These are phyloP conservation scores for Hypoxylon sp. DNA, from an alignment of 2,329 filamentous ascomycete genomes.

Conservation along the genomic window DNA sequence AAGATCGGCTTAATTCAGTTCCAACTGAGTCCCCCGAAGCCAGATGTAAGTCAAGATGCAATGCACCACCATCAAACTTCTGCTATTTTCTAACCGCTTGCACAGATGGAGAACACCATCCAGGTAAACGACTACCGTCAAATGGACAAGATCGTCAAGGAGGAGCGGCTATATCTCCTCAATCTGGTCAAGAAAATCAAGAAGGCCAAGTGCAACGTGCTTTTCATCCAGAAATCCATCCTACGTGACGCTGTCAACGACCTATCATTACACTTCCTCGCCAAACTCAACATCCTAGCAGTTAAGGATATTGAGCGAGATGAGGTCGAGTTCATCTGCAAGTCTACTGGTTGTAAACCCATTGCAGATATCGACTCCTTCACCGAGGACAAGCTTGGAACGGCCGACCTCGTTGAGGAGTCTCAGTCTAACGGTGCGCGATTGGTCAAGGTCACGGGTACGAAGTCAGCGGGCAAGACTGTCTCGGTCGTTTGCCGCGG, in stretches of 20 bases:
- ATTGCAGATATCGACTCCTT: slow-evolving; percentile 99
- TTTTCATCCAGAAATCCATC: slow-evolving; percentile 98
- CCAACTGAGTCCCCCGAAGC: slow-evolving; percentile 97
- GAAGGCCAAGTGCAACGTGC: slow-evolving; percentile 99
- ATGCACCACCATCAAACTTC: not conserved
- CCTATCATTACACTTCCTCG: slow-evolving; percentile 94
- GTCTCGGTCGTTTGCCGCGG: slow-evolving; percentile 95
- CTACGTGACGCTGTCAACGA: slow-evolving; percentile 98
- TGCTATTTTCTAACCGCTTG: slow-evolving; percentile 1
- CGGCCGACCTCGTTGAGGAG: slow-evolving; percentile 94
- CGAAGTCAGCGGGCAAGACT: slow-evolving; percentile 86
- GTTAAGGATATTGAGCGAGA: slow-evolving; percentile 99
- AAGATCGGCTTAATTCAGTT: slow-evolving; percentile 98
- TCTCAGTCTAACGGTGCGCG: slow-evolving; percentile 86
- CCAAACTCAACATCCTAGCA: slow-evolving; percentile 94
- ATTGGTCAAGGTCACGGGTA: slow-evolving; percentile 94
- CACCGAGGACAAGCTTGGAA: slow-evolving; percentile 96
- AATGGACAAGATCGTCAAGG: slow-evolving; percentile 99
- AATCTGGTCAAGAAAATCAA: slow-evolving; percentile 99
- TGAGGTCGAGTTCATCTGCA: slow-evolving; percentile 99
- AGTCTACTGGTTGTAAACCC: slow-evolving; percentile 98
- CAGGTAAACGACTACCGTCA: slow-evolving; percentile 99
- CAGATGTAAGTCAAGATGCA: slow-evolving; percentile 74
- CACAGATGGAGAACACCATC: slow-evolving; percentile 98
- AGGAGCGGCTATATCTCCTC: slow-evolving; percentile 96